phyloP scores from a whole-genome alignment of 2,329 filamentous ascomycete genomes.

The Tolypocladium inflatum region DNA sequence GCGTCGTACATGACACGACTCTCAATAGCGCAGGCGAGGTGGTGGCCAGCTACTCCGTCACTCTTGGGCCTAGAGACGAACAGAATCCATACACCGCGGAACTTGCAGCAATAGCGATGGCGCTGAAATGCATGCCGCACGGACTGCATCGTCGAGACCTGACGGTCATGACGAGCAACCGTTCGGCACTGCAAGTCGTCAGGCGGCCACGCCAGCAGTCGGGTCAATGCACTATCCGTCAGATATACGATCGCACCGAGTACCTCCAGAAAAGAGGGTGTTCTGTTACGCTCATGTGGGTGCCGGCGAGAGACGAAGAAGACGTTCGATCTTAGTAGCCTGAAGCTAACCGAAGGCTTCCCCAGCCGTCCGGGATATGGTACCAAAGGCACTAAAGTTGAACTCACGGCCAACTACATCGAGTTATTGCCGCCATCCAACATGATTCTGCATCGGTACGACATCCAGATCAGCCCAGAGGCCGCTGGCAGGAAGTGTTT shows the following conservation, averaged over 20 bases:
- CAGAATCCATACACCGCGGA: slow-evolving; percentile 9
- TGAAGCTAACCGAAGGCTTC: no score
- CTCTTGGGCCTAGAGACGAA: slow-evolving; percentile 5
- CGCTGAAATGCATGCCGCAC: slow-evolving; percentile 5
- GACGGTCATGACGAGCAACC: slow-evolving; percentile 5
- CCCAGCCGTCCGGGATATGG: no score
- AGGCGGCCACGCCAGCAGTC: slow-evolving; percentile 6
- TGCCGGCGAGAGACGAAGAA: slow-evolving; percentile 1
- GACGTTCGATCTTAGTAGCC: no score
- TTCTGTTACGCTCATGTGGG: slow-evolving; percentile 2
- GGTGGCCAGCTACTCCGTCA: slow-evolving; percentile 6
- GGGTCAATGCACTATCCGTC: slow-evolving; percentile 4
- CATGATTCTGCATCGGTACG: no score
- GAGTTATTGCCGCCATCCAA: no score
- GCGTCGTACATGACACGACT: background rate
- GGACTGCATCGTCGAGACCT: slow-evolving; percentile 5
- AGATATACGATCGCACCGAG: slow-evolving; percentile 4
- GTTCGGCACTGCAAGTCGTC: slow-evolving; percentile 6
- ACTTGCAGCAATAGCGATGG: slow-evolving; percentile 5
- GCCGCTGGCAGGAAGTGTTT: no score
- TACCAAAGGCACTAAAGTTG: no score
- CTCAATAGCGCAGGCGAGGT: background rate
- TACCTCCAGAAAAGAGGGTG: slow-evolving; percentile 1
- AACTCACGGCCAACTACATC: no score
- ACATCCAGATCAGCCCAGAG: no score